phyloP scores from a whole-genome alignment of 805 yeast species.

The Yamadazyma paraphyllophila region DNA sequence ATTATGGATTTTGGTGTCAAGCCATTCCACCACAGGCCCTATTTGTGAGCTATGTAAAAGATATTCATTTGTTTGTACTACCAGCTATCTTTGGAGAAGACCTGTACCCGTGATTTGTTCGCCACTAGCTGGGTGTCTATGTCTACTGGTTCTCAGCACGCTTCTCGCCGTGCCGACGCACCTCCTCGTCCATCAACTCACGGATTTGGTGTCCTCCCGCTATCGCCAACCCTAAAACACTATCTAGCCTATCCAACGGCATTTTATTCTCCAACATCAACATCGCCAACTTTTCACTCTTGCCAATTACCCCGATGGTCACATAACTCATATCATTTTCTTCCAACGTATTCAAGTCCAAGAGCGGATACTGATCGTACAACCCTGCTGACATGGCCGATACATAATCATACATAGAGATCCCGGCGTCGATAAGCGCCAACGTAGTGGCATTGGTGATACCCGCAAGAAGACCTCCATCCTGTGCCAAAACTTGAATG shows the following conservation, averaged over 20 bases:
- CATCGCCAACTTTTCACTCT: constrained; percentile 72
- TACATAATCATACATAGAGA: constrained; percentile 89
- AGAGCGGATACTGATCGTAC: constrained; percentile 68
- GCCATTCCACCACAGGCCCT: no score
- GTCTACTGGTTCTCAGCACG: constrained; percentile 6
- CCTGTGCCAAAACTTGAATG: constrained; percentile 79
- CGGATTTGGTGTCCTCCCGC: constrained; percentile 83
- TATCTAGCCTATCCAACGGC: constrained; percentile 77
- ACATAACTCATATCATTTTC: constrained; percentile 79
- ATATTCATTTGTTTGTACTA: no score
- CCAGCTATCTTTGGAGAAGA: no score
- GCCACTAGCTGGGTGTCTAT: no score
- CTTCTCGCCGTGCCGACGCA: constrained; percentile 66
- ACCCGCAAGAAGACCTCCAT: constrained; percentile 82
- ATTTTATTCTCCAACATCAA: constrained; percentile 78
- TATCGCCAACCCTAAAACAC: constrained; percentile 74
- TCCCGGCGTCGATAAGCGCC: constrained; percentile 92
- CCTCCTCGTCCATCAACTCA: constrained; percentile 81
- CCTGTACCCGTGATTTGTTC: no score
- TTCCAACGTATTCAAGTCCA: constrained; percentile 81
- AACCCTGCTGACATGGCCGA: constrained; percentile 78
- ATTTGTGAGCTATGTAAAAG: no score
- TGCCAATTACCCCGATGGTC: constrained; percentile 83
- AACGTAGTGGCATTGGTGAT: constrained; percentile 83
- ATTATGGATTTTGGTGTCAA: no score